Base-by-base conservation (phyloP, 2,329 filamentous ascomycete genomes). In the Talaromyces sp. region DNA sequence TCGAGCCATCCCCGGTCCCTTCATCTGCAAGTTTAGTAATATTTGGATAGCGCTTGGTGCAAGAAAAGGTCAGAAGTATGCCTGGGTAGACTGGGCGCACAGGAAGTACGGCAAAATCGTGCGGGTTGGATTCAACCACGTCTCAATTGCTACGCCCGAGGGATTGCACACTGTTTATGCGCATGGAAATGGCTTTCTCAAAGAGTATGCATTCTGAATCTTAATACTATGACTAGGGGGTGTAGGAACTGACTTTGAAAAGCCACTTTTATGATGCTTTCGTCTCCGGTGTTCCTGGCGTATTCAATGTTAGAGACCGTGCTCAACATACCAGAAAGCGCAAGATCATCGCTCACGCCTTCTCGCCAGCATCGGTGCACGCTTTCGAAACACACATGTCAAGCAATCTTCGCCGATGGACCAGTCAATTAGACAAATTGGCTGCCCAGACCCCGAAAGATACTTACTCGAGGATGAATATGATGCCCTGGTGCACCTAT, bases 21-120 rank as follows among this genome's bases (percentile, higher is more conserved):
- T 70, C 22, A 19, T 61, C 25, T 68, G 69, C 6, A 71, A 68
- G 49, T 69, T 70, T 10, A 70, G 68, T 56, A 71, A 71, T 41
- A 39, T 69, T 19, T 71, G 70, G 70, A 64, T 71, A 22, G 68
- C 64, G 41, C 17, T 68, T 22, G 62, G 68, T 37, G 69, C 68
- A 9, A 64, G 66, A 47, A 61, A 58, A 37, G 69, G 70, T 3
- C 62, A 66, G 43, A 70, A 70, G 45, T 71, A 67, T 49, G 68
- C 75, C 72, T 45, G 74, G 74, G 57, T 84, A 78, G 81, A 80
- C 83, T 25, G 73, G 75, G 31, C 70, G 74, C 65, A 84, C 78
- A 65, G 62, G 22, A 68, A 66, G 61, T 57, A 70, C 35, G 70
- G 70, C 19, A 69, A 67, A 25, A 64, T 71, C 33, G 66, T 70